Base-by-base conservation (phyloP, 2,329 filamentous ascomycete species). In the Nothomitra cinnamomea region DNA sequence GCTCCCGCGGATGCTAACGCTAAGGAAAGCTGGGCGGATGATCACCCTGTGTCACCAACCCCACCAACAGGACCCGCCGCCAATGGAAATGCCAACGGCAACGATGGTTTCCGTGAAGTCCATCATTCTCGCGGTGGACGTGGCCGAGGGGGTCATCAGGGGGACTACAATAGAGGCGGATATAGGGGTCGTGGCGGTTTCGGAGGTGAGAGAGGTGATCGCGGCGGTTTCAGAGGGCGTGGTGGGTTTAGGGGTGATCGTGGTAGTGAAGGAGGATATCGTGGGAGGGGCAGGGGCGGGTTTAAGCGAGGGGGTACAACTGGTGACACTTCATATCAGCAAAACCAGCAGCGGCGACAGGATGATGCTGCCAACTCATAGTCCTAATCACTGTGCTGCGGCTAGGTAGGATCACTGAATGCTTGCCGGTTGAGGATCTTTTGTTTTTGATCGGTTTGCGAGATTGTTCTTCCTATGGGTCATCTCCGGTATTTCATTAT, bases 21-120 rank as follows among this genome's bases (percentile, higher is more conserved):
- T 35, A 72, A 73, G 28, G 80, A 83, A 63, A 87, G 82, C 61
- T 94, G 86, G 86, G 86, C 86, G 24, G 87, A 94, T 61, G 85
- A 92, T 56, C 78, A 85, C 60, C 78, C 83, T 17, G 78, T 80
- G 56, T 66, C 65, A 54, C 65, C 28, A 32, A 32, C 5, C 28
- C 28, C 65, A 38, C 59, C 66, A 28, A 69, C 72, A 63, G 72
- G n/a, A 56, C 62, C 17, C 7, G 47, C 40, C 40, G 38, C 25
- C 17, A 53, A 45, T 24, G 45, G 25, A 43, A 15, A 42, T 50
- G 53, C 64, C 21, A 62, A 67, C 35, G 67, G 69, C 49, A 69
- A 73, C 51, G 84, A 87, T 61, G 84, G 83, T 22, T 88, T 87
- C 73, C 80, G 83, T 56, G 79, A 83, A 61, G 83, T 87, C 10